Evolutionary conservation across 495 filamentous ascomycete species (phyloP), one percentile per base, ranked within the genome.

Genomic region (Lasiosphaeris hirsuta): DNA sequence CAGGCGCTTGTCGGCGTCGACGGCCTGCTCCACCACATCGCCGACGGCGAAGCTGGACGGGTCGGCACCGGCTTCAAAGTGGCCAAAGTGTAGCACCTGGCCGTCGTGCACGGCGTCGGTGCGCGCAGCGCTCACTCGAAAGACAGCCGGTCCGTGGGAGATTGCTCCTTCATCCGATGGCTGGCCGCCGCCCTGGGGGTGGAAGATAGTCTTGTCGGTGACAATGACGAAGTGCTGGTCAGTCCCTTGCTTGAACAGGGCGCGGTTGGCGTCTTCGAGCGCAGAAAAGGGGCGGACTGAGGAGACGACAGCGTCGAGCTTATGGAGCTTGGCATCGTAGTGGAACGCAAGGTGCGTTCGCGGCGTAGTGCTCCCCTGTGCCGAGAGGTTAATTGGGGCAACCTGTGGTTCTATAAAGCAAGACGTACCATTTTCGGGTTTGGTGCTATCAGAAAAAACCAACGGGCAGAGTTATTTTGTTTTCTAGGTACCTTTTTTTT

Each of bases 111-210:
- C 50, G 5, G 70, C 62, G 37, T 71, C 69, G 63, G 74, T 74
- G 47, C 83, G 83, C 17, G 80, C 83, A 10, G 74, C 67, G 2
- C 66, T 69, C 30, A 86, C 83, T 13, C 69, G 57, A 63, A 84
- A 85, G 39, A 46, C 65, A 5, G 60, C 36, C 1, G 64, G 60
- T 39, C 64, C 55, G 15, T 48, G 8, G 36, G 58, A 54, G 54
- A 87, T 84, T n/a, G 54, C 56, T 37, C 85, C 85, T 36, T 70
- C 72, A 51, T 88, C 85, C 7, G 77, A 81, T 33, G 85, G 85
- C 62, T 88, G 85, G 36, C 85, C 85, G 40, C 85, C 85, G 5
- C 85, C 85, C 67, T 88, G 84, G 2, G 82, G 77, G 49, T 87
- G 81, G 67, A 88, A 88, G 58, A 87, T 84, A n/a, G 85, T 88